A percentile compares a stretch with the other conserved stretches of the same genome.
Evolutionary conservation across 805 yeast genomes (phyloP).

Genomic region (Metschnikowia chrysomelidarum): DNA sequence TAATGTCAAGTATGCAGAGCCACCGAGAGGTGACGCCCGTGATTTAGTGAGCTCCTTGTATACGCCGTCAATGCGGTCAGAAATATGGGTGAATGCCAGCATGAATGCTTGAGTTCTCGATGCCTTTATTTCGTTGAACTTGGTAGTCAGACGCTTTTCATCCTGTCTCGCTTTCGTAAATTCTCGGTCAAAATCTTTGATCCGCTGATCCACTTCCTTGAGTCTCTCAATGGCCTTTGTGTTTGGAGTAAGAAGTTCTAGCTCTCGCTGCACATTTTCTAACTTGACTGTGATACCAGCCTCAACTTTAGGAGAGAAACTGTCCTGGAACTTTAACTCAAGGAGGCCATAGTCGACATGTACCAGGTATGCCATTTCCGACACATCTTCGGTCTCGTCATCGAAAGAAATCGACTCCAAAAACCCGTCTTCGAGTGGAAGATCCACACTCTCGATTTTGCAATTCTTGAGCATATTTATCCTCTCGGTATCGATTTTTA

Average conservation of each 20-base stretch:
- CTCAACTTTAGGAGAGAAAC: constrained; percentile 38
- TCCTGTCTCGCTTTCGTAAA: constrained; percentile 57
- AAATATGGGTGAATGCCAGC: constrained; percentile 73
- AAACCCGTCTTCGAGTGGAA: constrained; percentile 64
- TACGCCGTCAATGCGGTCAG: constrained; percentile 66
- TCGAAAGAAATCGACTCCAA: constrained; percentile 62
- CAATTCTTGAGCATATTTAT: constrained; percentile 64
- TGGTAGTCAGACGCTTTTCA: constrained; percentile 53
- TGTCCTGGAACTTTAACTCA: constrained; percentile 42
- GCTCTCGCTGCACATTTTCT: constrained; percentile 37
- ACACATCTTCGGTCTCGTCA: constrained; percentile 39
- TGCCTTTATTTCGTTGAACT: constrained; percentile 58
- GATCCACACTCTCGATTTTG: constrained; percentile 63
- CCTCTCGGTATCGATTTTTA: constrained; percentile 54
- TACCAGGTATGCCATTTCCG: constrained; percentile 43
- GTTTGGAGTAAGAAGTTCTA: constrained; percentile 68
- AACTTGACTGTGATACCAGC: constrained; percentile 32
- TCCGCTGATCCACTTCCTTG: constrained; percentile 59
- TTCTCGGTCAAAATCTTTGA: constrained; percentile 62
- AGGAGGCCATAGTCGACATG: constrained; percentile 55
- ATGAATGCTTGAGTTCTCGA: constrained; percentile 63
- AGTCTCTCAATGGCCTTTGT: constrained; percentile 76
- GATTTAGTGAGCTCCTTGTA: constrained; percentile 85
- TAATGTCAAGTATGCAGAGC: constrained; percentile 84
- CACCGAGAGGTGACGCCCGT: constrained; percentile 73